phyloP scores from a whole-genome alignment of 257 asterid species.

The Solanum appendiculatum region DNA sequence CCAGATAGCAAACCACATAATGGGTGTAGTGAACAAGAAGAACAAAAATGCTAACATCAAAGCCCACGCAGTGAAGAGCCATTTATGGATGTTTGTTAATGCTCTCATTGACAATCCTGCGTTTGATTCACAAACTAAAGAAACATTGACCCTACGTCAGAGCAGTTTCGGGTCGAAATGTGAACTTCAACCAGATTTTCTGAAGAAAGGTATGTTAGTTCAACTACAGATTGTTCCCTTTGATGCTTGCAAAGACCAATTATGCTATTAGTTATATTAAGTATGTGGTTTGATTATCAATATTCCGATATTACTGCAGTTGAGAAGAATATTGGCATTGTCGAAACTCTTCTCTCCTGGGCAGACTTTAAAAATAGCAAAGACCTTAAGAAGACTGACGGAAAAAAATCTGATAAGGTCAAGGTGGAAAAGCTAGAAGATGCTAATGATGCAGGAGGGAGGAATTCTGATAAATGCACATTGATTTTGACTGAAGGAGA shows the following conservation, averaged over 20 bases:
- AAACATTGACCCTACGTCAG: slow-evolving; percentile 82
- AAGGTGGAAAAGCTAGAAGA: slow-evolving; percentile 71
- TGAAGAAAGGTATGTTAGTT: slow-evolving; percentile 55
- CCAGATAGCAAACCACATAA: slow-evolving; percentile 73
- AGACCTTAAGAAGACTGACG: slow-evolving; percentile 92
- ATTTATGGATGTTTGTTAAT: slow-evolving; percentile 96
- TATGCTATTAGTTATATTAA: not conserved
- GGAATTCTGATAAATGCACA: slow-evolving; percentile 72
- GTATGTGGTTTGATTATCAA: not conserved
- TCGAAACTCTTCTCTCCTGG: slow-evolving; percentile 83
- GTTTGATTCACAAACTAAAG: slow-evolving; percentile 98
- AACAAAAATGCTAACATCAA: slow-evolving; percentile 58
- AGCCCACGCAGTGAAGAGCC: slow-evolving; percentile 77
- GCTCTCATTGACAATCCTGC: slow-evolving; percentile 98
- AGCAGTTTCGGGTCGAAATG: slow-evolving; percentile 88
- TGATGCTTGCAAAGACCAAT: not conserved
- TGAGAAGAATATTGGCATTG: slow-evolving; percentile 69
- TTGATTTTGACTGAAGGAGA: slow-evolving; percentile 98
- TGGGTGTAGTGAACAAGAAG: slow-evolving; percentile 65
- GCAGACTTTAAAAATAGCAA: slow-evolving; percentile 85
- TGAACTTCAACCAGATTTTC: slow-evolving; percentile 67
- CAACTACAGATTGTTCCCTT: not conserved
- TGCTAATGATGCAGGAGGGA: slow-evolving; percentile 94
- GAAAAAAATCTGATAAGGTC: slow-evolving; percentile 53
- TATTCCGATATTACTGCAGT: slow-evolving; percentile 30